Evolutionary conservation across 176 grass and related monocot genomes (phyloP), one percentile per base, ranked within the genome.

Genomic region (Carex kokanica): DNA sequence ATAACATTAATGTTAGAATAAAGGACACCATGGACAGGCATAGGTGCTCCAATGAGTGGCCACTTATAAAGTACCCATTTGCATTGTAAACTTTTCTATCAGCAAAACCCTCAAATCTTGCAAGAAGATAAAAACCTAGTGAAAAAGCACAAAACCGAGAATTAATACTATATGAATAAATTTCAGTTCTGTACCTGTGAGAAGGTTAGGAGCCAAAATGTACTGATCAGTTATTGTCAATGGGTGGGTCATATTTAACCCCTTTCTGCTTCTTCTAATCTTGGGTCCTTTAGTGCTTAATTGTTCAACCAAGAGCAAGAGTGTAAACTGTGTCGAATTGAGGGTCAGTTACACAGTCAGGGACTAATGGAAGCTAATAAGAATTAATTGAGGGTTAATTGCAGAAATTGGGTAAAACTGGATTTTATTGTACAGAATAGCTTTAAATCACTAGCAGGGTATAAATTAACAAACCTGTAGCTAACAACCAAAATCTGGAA

Each of bases 401-500:
- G 4, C 23, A 54, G 21, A 49, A 43, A 75, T 8, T 31, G 21
- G 72, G 13, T 53, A 7, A 7, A 54, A 31, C 0, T 53, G 43
- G 47, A 1, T 75, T 52, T 74, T 74, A 53, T 53, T 74, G 23
- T 6, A 75, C 43, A 52, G 9, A 16, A 2, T 52, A 53, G 43
- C 47, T 17, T 75, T 54, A 75, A 16, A 54, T 54, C 25, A 54
- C 43, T 15, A 54, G 47, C 23, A 54, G 47, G 23, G 29, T 27
- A 75, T 25, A 43, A 38, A 85, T 63, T 20, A 57, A 85, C 64
- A 61, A 59, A 99, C 97, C 97, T 92, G 89, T 92, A 62, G 97
- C 91, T 82, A 91, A 89, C 81, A 99, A 93, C 93, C 97, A 99
- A 90, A 92, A 96, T 88, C 89, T 95, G 68, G 93, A 99, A 85